Conservation (phyloP, 805 yeast genomes). For the Yamadazyma phyllophila region DNA sequence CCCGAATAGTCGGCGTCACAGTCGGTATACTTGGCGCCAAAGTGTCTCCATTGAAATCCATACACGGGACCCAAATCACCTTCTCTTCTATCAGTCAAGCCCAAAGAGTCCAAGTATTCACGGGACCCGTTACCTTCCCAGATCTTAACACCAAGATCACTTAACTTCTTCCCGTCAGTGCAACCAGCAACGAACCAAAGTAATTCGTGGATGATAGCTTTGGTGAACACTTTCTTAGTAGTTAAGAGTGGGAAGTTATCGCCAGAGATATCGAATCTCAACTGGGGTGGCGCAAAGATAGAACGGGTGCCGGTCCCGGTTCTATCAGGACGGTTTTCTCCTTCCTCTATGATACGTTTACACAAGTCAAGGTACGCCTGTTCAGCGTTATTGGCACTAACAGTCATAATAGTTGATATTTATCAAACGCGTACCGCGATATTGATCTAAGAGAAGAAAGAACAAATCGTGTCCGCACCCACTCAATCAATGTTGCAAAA, state of each 20-base stretch:
- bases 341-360: conserved; percentile 68
- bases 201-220: conserved; percentile 84
- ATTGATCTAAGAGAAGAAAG: no score
- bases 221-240: conserved; percentile 87
- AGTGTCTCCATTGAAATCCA: conserved; percentile 99
- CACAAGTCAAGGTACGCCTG: conserved; percentile 86
- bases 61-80: conserved; percentile 98
- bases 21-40: conserved; percentile 88
- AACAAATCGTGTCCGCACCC: no score
- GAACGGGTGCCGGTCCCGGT: conserved; percentile 96
- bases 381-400: conserved; percentile 44
- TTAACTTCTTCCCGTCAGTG: conserved; percentile 78
- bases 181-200: conserved; percentile 91
- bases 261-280: conserved; percentile 72
- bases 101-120: conserved; percentile 81
- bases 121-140: conserved; percentile 99
- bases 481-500: no score
- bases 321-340: conserved; percentile 91
- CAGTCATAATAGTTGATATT: neutral
- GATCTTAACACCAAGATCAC: conserved; percentile 86
- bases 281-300: conserved; percentile 93
- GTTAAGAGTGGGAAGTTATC: conserved; percentile 85
- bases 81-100: conserved; percentile 74
- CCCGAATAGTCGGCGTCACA: conserved; percentile 87
- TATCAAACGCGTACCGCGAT: neutral